phyloP scores from a whole-genome alignment of 2,329 filamentous ascomycete genomes.

The Nigrospora osmanthi region DNA sequence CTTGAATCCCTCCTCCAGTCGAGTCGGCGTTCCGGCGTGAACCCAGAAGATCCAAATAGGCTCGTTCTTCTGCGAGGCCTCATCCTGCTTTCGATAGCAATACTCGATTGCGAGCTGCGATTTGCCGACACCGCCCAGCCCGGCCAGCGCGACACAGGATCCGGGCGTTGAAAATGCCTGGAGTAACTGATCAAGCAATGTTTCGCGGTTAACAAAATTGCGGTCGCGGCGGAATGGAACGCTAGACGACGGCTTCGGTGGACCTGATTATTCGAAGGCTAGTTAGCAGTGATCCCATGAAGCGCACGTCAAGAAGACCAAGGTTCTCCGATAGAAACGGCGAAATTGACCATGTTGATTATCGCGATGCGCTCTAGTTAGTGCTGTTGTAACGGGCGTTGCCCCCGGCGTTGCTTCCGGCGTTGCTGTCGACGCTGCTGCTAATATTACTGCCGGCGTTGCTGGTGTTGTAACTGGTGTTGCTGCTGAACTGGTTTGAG shows the following conservation, averaged over 20 bases:
- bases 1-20: conserved; percentile 22
- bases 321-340: too few species aligned
- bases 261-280: background rate
- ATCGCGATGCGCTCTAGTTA: too few species aligned
- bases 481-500: too few species aligned
- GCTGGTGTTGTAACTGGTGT: too few species aligned
- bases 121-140: conserved; percentile 2
- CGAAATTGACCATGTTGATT: too few species aligned
- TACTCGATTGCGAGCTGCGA: conserved; percentile 7
- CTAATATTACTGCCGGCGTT: too few species aligned
- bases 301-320: too few species aligned
- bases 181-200: background rate
- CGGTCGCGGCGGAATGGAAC: conserved; percentile 3
- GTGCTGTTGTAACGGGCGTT: too few species aligned
- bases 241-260: background rate
- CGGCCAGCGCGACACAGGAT: background rate
- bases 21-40: conserved; percentile 17
- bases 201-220: background rate
- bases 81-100: conserved; percentile 7
- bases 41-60: conserved; percentile 24
- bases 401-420: too few species aligned
- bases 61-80: background rate
- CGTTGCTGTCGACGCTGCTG: too few species aligned
- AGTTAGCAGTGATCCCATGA: background rate
- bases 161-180: background rate